Percentiles rank a stretch among this genome's conserved stretches.
Conservation (phyloP, 2,329 filamentous ascomycete genomes). For the Colletotrichum horii region DNA sequence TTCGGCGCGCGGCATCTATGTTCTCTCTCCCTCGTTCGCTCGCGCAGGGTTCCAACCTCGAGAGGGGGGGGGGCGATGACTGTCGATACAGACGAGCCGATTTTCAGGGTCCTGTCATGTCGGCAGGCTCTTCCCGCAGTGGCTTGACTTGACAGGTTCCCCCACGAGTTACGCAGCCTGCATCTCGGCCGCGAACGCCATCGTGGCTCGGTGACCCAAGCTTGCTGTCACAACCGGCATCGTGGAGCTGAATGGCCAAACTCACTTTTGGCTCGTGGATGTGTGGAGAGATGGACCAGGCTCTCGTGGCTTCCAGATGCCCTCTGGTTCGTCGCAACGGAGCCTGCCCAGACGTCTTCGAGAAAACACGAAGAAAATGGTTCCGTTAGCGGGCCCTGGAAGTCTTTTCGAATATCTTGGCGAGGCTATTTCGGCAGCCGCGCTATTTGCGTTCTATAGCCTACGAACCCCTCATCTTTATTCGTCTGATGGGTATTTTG, state of each 20-base stretch:
- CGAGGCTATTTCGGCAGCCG: background rate
- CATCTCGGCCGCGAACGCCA: background rate
- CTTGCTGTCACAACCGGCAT: background rate
- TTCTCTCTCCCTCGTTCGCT: background rate
- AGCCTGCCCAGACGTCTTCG: background rate
- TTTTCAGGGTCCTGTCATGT: background rate
- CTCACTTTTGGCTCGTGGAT: constrained; percentile 1
- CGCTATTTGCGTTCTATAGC: background rate
- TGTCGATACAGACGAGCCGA: background rate
- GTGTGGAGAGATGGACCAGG: background rate
- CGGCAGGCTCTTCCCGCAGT: background rate
- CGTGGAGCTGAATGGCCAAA: background rate
- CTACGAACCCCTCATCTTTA: background rate
- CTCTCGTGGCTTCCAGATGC: background rate
- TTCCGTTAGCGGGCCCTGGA: background rate
- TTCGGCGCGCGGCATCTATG: background rate
- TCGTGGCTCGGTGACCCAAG: constrained; percentile 6
- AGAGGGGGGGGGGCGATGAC: background rate
- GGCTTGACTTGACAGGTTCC: background rate
- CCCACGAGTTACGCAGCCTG: background rate
- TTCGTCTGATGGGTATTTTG: background rate
- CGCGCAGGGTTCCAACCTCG: background rate
- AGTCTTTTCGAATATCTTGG: background rate
- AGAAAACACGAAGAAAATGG: background rate
- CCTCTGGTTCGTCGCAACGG: background rate